Base-by-base conservation (phyloP, 345 rosid species). In the Lenwebbia sp. region DNA sequence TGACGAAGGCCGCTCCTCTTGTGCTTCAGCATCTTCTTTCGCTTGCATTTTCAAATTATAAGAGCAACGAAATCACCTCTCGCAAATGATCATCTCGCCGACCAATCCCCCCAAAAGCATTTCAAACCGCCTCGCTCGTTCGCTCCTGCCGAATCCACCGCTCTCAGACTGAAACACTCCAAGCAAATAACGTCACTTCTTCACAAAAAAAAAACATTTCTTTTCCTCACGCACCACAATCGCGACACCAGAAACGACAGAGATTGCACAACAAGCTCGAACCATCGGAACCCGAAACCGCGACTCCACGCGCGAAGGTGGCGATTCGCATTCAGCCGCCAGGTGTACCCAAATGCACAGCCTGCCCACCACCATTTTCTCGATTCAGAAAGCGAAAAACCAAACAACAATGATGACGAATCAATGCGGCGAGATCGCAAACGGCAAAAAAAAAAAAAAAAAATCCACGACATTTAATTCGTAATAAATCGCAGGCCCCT, bases 21-120 rank as follows among this genome's bases (percentile, higher is more conserved):
- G 90, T 41, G 90, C 88, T 85, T 90, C 94, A 81, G 75, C 89
- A 86, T 92, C 96, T 87, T 91, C 91, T 50, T 88, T 91, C 83
- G 88, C 87, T 83, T 91, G 92, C 95, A 94, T 92, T 88, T 85
- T 60, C 53, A 23, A 86, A 37, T 70, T 5, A 10, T 17, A 21
- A 88, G 51, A 82, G 86, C 12, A 50, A 83, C 89, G 62, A 83
- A 82, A 58, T 93, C 92, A 89, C 88, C 87, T 47, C 90, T 84
- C 86, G 4, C 44, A 84, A 74, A 82, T n/a, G 40, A 84, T 81
- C 84, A 55, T 82, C 86, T 83, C 91, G 86, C 87, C 87, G 82
- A 87, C 57, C 13, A 21, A 57, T 84, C 37, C 52, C 54, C 12
- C 8, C n/a, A 6, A 19, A 57, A 57, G 25, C 78, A 70, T 33